phyloP scores from a whole-genome alignment of 2,329 filamentous ascomycete genomes.

The Clonostachys sp. region DNA sequence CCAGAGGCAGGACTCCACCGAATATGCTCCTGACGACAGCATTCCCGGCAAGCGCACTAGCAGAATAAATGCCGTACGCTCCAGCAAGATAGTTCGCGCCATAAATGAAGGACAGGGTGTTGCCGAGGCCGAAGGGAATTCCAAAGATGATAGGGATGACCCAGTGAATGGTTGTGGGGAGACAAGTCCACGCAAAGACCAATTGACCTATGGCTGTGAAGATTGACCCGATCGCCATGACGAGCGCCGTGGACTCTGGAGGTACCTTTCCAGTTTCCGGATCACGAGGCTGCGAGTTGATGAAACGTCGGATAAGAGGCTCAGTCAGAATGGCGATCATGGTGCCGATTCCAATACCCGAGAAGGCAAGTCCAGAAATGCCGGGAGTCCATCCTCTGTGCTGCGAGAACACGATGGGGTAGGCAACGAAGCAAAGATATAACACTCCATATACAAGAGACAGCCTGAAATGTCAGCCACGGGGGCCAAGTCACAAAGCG shows the following conservation, averaged over 20 bases:
- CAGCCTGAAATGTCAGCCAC: slow-evolving; percentile 42
- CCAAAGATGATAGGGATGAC: slow-evolving; percentile 75
- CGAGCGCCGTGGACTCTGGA: slow-evolving; percentile 76
- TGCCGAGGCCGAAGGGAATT: slow-evolving; percentile 74
- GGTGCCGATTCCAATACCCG: slow-evolving; percentile 63
- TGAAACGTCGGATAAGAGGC: slow-evolving; percentile 70
- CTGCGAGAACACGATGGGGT: slow-evolving; percentile 76
- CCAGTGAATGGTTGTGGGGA: slow-evolving; percentile 75
- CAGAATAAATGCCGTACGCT: slow-evolving; percentile 77
- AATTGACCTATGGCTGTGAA: slow-evolving; percentile 75
- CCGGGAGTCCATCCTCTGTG: slow-evolving; percentile 73
- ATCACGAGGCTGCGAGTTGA: slow-evolving; percentile 72
- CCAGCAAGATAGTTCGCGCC: slow-evolving; percentile 74
- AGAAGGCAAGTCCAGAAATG: slow-evolving; percentile 71
- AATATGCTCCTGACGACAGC: slow-evolving; percentile 67
- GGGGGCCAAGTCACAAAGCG: background rate
- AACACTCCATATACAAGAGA: slow-evolving; percentile 83
- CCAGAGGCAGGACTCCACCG: slow-evolving; percentile 75
- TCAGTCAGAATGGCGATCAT: slow-evolving; percentile 58
- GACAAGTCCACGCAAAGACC: slow-evolving; percentile 84
- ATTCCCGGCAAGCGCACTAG: slow-evolving; percentile 76
- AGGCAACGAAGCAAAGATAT: slow-evolving; percentile 87
- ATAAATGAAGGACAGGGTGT: slow-evolving; percentile 78
- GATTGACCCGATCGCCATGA: slow-evolving; percentile 74
- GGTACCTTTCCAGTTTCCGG: slow-evolving; percentile 67